These are phyloP conservation scores for Magnolia officinalis DNA, from an alignment of 164 flowering plant species.

Conservation along the genomic window DNA sequence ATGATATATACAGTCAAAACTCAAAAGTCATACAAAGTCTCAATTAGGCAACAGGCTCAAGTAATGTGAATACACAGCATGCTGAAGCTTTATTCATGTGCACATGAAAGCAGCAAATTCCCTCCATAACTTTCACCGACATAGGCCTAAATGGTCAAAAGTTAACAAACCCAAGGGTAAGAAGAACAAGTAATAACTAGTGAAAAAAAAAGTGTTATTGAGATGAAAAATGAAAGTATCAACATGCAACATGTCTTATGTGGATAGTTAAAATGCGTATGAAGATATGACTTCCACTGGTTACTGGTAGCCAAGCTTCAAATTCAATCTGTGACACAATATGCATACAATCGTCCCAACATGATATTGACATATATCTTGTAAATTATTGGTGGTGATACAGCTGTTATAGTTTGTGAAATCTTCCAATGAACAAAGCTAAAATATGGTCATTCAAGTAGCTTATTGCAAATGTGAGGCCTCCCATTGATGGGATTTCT, in stretches of 20 bases:
- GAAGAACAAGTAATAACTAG: not conserved
- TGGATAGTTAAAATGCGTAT: not conserved
- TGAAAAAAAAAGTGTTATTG: not conserved
- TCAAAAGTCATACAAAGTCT: too few relatives aligned
- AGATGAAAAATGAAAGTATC: not conserved
- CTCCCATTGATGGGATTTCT: not conserved
- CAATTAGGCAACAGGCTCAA: too few relatives aligned
- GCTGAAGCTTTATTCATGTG: not conserved
- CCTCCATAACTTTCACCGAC: constrained; percentile 76
- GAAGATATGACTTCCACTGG: not conserved
- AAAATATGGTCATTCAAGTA: not conserved
- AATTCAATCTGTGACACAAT: not conserved
- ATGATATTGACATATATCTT: not conserved
- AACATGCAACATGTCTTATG: not conserved
- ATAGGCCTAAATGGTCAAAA: constrained; percentile 41
- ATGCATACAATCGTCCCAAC: not conserved
- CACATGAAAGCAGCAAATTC: constrained; percentile 31
- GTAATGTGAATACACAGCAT: too few relatives aligned
- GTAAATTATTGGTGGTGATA: not conserved
- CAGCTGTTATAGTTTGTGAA: not conserved
- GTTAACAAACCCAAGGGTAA: not conserved
- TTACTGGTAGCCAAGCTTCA: not conserved
- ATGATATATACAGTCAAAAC: too few relatives aligned
- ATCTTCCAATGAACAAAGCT: not conserved
- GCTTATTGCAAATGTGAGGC: not conserved